phyloP scores from a whole-genome alignment of 306 rosid species.

The Lupinus albus region DNA sequence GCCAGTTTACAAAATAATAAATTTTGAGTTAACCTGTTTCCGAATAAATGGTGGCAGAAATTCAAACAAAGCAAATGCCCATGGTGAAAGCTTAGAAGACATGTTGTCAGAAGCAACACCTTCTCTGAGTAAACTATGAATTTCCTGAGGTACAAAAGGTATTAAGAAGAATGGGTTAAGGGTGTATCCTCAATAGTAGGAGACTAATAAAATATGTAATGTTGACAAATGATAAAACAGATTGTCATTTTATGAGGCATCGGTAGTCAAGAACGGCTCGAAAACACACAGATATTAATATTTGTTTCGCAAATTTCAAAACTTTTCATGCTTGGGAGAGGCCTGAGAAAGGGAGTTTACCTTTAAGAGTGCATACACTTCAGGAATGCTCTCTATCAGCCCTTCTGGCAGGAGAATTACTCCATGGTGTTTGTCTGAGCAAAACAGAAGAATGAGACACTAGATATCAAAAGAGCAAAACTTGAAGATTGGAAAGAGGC shows the following conservation, averaged over 20 bases:
- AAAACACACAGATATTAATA: constrained; percentile 19
- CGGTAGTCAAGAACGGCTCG: constrained; percentile 24
- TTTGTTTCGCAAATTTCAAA: background rate
- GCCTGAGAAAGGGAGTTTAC: constrained; percentile 38
- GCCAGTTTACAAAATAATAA: constrained; percentile 1
- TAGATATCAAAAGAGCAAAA: constrained; percentile 13
- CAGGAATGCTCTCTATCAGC: constrained; percentile 97
- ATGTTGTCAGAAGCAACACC: constrained; percentile 73
- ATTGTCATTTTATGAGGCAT: constrained; percentile 13
- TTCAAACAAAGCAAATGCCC: constrained; percentile 98
- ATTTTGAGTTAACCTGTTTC: constrained; percentile 64
- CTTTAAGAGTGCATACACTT: constrained; percentile 93
- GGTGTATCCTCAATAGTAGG: background rate
- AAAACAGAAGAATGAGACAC: constrained; percentile 37
- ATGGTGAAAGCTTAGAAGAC: constrained; percentile 85
- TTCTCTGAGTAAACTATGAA: constrained; percentile 76
- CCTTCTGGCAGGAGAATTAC: constrained; percentile 97
- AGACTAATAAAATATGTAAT: background rate
- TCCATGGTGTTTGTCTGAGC: constrained; percentile 87
- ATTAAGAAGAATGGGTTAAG: constrained; percentile 17
- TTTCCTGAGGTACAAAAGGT: constrained; percentile 67
- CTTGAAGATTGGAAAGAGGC: constrained; percentile 2
- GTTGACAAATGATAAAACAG: background rate
- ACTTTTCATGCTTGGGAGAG: background rate
- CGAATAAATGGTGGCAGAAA: constrained; percentile 89